Conservation (phyloP, 2,329 filamentous ascomycete genomes). For the Claviceps purpurea region DNA sequence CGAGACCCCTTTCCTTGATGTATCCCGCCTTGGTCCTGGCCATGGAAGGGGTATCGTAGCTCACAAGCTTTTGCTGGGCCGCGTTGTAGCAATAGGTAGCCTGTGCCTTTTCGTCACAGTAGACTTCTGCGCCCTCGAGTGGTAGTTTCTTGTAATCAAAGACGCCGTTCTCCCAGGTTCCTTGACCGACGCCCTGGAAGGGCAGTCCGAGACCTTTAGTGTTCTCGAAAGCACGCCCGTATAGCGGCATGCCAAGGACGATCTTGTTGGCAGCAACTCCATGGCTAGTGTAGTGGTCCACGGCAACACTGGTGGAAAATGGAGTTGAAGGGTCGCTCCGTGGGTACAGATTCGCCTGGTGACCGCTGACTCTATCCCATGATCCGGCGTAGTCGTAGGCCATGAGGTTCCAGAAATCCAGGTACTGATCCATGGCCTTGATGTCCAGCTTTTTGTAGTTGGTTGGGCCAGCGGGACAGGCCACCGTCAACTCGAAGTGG, state of each 20-base stretch:
- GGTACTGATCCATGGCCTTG: constrained; percentile 47
- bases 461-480: constrained; percentile 46
- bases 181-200: constrained; percentile 61
- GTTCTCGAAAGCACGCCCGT: constrained; percentile 71
- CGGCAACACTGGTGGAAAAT: constrained; percentile 59
- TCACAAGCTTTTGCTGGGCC: constrained; percentile 51
- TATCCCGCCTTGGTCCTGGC: constrained; percentile 58
- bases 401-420: constrained; percentile 76
- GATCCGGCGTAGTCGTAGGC: constrained; percentile 78
- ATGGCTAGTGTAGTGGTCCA: constrained; percentile 54
- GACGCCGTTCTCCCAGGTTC: constrained; percentile 73
- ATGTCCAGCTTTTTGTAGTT: constrained; percentile 52
- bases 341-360: constrained; percentile 68
- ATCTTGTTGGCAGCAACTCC: constrained; percentile 60
- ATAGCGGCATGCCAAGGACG: constrained; percentile 83
- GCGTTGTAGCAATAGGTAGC: constrained; percentile 70
- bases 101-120: constrained; percentile 46
- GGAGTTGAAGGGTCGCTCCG: constrained; percentile 54
- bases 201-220: constrained; percentile 61
- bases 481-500: constrained; percentile 53
- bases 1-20: constrained; percentile 52
- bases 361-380: constrained; percentile 60
- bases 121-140: constrained; percentile 48
- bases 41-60: constrained; percentile 61
- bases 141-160: constrained; percentile 85